Base-by-base conservation (phyloP, 2,329 filamentous ascomycete genomes). In the Epichloe gansuensis region DNA sequence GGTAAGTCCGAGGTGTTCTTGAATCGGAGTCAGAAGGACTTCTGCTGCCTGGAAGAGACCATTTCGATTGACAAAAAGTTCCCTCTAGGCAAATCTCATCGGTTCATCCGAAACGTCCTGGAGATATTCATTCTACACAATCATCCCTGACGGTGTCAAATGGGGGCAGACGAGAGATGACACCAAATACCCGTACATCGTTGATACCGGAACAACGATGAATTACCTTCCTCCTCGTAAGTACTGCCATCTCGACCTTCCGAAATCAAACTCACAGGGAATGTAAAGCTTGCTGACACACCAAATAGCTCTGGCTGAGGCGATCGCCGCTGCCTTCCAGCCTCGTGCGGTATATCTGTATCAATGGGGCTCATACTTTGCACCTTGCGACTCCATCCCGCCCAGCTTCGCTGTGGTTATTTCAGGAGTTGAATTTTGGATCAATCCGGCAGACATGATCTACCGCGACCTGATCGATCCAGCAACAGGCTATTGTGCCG, bases 201-300 rank as follows among this genome's bases (percentile, higher is more conserved):
- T 78, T 48, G 75, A 78, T 61, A 76, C 71, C 15, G 74, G 73
- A 35, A 77, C 75, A 2, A 74, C 75, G 0, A 67, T 76, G 59
- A 72, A 71, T 55, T 74, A 75, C 54, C 61, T 78, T 1, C 75
- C 75, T 11, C 69, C 70, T 11, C 63, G 74, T 75, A 58, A 66
- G 71, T 64, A 25, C 17, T 23, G 35, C 6, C 21, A 9, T 12
- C 35, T 12, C 5, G 9, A 39, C 13, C 3, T 11, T 31, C 31
- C 31, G 31, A 11, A 4, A 4, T 11, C 4, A 40, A 17, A 15
- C n/a, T 12, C 7, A 4, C n/a, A 8, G 3, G 15, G 4, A 46
- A 7, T 5, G 21, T 25, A 15, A 35, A n/a, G 31, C 13, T 13
- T 43, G 17, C 47, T 54, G 13, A 54, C 47, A 25, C 5, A n/a